Conservation (phyloP, 305 asterid genomes). For the Nicotiana rustica region DNA sequence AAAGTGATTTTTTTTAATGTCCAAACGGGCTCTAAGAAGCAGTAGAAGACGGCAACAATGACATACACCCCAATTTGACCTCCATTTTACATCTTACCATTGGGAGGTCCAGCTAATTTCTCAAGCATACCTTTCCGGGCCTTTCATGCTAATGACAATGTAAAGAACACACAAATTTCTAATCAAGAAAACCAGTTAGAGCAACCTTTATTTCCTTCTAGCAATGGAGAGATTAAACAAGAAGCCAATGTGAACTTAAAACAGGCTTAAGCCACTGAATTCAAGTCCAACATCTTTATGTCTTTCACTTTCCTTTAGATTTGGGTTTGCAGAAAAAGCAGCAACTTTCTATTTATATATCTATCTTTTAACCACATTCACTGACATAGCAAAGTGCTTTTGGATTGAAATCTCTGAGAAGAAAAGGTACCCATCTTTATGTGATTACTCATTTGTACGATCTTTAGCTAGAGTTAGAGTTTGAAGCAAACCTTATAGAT, state of each 20-base stretch:
- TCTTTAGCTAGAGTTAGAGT: not conserved
- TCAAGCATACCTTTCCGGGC: conserved; percentile 10
- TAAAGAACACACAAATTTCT: not conserved
- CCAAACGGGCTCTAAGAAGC: not conserved
- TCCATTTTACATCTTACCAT: conserved; percentile 25
- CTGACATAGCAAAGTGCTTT: not conserved
- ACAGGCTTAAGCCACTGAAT: not conserved
- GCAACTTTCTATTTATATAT: not conserved
- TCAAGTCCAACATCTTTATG: not conserved
- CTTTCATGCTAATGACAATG: not conserved
- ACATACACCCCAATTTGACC: not conserved
- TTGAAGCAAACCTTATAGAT: not conserved
- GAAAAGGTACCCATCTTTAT: not conserved
- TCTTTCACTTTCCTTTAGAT: not conserved
- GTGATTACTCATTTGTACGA: not conserved
- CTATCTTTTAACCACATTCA: not conserved
- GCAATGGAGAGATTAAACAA: not conserved
- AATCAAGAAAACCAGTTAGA: not conserved
- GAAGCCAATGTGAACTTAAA: not conserved
- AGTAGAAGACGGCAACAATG: conserved; percentile 10
- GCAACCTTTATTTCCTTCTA: not conserved
- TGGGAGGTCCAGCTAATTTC: not conserved
- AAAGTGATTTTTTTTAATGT: too few species aligned
- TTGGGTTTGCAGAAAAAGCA: not conserved
- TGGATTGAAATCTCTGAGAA: not conserved